Conservation (phyloP, 1,139 yeast species). For the Pneumocystis oryctolagi region DNA sequence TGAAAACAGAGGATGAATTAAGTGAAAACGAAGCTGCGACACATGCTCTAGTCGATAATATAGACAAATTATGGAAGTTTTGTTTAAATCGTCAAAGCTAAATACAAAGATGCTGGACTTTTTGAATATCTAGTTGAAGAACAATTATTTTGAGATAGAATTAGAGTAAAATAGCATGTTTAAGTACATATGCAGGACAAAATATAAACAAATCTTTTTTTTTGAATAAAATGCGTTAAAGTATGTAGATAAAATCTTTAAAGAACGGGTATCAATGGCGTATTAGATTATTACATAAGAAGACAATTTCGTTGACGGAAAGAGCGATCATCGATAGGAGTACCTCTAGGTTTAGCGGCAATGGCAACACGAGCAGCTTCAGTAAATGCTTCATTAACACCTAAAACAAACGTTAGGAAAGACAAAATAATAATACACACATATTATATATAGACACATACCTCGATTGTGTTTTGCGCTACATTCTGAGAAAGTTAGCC, state of each 20-base stretch:
- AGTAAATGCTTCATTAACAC: neutral
- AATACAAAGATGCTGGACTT: no score
- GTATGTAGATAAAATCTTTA: neutral
- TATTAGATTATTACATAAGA: neutral
- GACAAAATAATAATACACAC: neutral
- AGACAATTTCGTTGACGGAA: neutral
- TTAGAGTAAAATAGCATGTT: neutral
- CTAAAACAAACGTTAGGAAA: neutral
- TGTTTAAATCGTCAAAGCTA: neutral
- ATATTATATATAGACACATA: neutral
- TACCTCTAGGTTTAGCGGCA: constrained; percentile 1
- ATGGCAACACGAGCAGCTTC: constrained; percentile 2
- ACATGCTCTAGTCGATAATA: neutral
- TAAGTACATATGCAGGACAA: neutral
- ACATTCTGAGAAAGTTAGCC: constrained; percentile 40
- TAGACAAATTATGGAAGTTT: neutral
- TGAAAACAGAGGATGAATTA: neutral
- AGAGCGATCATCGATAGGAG: neutral
- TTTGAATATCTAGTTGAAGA: no score
- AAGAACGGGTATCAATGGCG: neutral
- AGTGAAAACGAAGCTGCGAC: neutral
- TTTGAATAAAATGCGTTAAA: neutral
- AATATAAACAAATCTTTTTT: neutral
- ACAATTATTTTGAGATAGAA: neutral
- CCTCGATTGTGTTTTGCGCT: constrained; percentile 90